Evolutionary conservation across 2,329 filamentous ascomycete species (phyloP), one percentile per base, ranked within the genome.

Genomic region (Beauveria bassiana): DNA sequence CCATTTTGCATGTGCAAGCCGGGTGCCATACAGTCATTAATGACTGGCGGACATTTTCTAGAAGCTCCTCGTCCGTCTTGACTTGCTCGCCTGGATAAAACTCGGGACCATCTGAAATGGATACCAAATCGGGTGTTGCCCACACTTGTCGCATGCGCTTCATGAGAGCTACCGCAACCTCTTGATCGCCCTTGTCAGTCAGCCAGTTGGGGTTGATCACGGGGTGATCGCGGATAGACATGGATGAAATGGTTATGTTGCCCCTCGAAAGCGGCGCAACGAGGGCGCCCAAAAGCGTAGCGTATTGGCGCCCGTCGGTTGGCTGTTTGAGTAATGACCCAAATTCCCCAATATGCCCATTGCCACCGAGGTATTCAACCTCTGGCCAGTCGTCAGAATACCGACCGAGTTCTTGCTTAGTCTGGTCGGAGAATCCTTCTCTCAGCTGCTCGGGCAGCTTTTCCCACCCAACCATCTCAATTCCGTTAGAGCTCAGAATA

Each of bases 181-280:
- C 74, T n/a, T 71, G 64, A 59, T 83, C 80, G 1, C 71, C 69
- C 6, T 71, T 69, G 18, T 76, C 70, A 6, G 69, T 69, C 1
- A 82, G 68, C 73, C 74, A 82, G 63, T 77, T 77, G 1, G 77
- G 76, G 63, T 79, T 71, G 62, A 81, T 76, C 18, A 76, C 65
- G 0, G 80, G 79, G 1, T 28, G 66, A 8, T 62, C 64, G 73
- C 70, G 2, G 69, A 34, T 71, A 46, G 72, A 67, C 20, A 66
- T 47, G 0, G 73, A 75, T 0, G 58, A 54, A 22, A 81, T 71
- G 0, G 72, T 75, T 3, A 81, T 67, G 54, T 69, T 79, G 18
- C 79, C 79, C 1, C 75, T 72, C 1, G 77, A 79, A 0, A 64
- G 50, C 18, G 67, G 66, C 10, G 63, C 61, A 3, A 64, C 61